Base-by-base conservation (phyloP, 768 basidiomycete genomes). In the Amanita subjunquillea region DNA sequence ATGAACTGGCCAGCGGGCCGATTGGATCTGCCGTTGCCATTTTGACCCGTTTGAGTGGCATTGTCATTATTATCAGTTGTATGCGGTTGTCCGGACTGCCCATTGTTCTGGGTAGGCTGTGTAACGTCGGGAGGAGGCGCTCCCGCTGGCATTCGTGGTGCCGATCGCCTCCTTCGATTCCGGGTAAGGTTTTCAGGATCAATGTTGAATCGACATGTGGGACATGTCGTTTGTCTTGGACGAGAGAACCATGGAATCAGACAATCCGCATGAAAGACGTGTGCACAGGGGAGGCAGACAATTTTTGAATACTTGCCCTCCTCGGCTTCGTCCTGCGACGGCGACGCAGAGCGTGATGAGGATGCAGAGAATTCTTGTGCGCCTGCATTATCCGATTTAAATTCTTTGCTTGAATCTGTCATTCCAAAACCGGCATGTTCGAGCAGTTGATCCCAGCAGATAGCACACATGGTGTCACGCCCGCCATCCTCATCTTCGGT, bases 201-300 rank as follows among this genome's bases (percentile, higher is more conserved):
- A 50, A 91, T 78, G 57, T 91, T 82, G 59, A 91, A 91, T 56
- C 88, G 70, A 66, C 88, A 91, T 0, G 85, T 86, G 0, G 88
- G 88, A 58, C 88, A 91, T 1, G 88, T 90, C 17, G 88, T 89
- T 57, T 85, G 84, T 40, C 72, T 75, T 9, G 87, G 84, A 53
- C 85, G 73, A 3, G 87, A 79, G 64, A 91, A 91, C 88, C 88
- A 91, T 1, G 88, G 88, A 8, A 85, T 63, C 34, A 91, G 76
- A 65, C 88, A 91, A 0, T 80, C 72, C 1, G 85, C 77, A 58
- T 91, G 88, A 69, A 90, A 91, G 48, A 87, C 80, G 63, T 91
- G 88, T 6, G 86, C 79, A 60, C 88, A 91, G 3, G 88, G 88
- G 7, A 91, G 75, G 2, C 80, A 69, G 34, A 90, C 79, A 46